These are phyloP conservation scores for Luffa aegyptiaca DNA, from an alignment of 306 rosid genomes.

Conservation along the genomic window DNA sequence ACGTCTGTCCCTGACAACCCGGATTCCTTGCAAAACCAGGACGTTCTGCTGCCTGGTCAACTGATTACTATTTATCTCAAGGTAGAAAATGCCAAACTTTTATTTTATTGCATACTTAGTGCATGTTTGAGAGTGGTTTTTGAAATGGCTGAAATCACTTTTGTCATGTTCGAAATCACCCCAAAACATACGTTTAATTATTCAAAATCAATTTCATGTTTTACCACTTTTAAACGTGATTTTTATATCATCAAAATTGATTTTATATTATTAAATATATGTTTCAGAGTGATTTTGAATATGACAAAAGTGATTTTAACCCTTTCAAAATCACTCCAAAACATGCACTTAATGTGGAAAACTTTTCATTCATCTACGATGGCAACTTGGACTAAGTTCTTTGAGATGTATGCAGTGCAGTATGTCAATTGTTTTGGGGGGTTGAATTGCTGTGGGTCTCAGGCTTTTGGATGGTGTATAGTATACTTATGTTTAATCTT, in stretches of 20 bases:
- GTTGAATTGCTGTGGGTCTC: neutral
- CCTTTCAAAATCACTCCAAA: too few relatives aligned
- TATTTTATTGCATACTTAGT: neutral
- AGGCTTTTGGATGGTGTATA: neutral
- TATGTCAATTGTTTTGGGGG: neutral
- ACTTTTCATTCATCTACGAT: neutral
- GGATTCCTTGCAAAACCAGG: constrained; percentile 92
- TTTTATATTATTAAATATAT: too few relatives aligned
- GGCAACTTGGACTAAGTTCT: neutral
- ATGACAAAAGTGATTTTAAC: too few relatives aligned
- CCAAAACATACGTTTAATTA: too few relatives aligned
- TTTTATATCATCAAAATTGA: too few relatives aligned
- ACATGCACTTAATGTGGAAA: neutral
- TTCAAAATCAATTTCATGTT: too few relatives aligned
- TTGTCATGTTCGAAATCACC: too few relatives aligned
- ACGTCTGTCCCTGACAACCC: constrained; percentile 80
- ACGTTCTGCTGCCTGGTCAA: constrained; percentile 90
- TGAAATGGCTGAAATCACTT: too few relatives aligned
- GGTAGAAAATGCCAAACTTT: constrained; percentile 25
- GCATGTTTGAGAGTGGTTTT: too few relatives aligned
- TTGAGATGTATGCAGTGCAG: neutral
- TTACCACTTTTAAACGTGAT: too few relatives aligned
- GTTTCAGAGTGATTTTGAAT: too few relatives aligned
- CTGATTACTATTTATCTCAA: constrained; percentile 76
- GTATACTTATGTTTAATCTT: neutral